These are phyloP conservation scores for Hyphodiscus sp. DNA, from an alignment of 2,329 filamentous ascomycete species.

Conservation along the genomic window DNA sequence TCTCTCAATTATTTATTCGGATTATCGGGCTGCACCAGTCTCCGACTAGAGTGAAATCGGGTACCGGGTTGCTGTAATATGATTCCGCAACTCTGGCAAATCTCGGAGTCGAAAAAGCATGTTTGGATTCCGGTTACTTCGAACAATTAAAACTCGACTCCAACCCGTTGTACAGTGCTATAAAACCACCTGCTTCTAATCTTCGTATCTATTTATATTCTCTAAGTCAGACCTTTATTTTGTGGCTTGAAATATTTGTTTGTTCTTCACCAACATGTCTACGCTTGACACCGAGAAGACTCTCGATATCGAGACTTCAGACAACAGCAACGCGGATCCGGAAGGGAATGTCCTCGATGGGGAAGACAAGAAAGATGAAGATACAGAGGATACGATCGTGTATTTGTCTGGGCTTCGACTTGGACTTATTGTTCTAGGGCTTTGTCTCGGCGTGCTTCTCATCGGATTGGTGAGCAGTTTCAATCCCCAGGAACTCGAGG, in stretches of 20 bases:
- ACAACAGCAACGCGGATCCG: not conserved
- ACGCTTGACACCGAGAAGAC: not conserved
- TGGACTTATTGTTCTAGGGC: constrained; percentile 9
- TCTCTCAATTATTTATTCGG: too few relatives aligned
- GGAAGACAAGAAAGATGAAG: constrained; percentile 21
- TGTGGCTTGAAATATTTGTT: not conserved
- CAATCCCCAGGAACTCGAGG: too few relatives aligned
- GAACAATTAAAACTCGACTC: too few relatives aligned
- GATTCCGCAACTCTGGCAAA: too few relatives aligned
- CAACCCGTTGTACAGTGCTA: too few relatives aligned
- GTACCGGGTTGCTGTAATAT: too few relatives aligned
- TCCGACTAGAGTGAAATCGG: too few relatives aligned
- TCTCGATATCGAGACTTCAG: too few relatives aligned
- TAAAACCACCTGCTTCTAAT: not conserved
- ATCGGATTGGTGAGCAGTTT: constrained; percentile 11
- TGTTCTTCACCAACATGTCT: not conserved
- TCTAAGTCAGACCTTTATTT: not conserved
- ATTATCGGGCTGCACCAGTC: too few relatives aligned
- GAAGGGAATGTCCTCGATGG: constrained; percentile 33
- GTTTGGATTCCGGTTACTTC: too few relatives aligned
- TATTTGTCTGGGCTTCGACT: constrained; percentile 10
- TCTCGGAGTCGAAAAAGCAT: too few relatives aligned
- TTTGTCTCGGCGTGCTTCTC: constrained; percentile 12
- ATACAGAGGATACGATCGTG: constrained; percentile 8
- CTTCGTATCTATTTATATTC: not conserved